Percentiles rank a stretch among this genome's conserved stretches.
These are phyloP conservation scores for Ganoderma multipileum DNA, from an alignment of 1,284 basidiomycete species.

Conservation along the genomic window DNA sequence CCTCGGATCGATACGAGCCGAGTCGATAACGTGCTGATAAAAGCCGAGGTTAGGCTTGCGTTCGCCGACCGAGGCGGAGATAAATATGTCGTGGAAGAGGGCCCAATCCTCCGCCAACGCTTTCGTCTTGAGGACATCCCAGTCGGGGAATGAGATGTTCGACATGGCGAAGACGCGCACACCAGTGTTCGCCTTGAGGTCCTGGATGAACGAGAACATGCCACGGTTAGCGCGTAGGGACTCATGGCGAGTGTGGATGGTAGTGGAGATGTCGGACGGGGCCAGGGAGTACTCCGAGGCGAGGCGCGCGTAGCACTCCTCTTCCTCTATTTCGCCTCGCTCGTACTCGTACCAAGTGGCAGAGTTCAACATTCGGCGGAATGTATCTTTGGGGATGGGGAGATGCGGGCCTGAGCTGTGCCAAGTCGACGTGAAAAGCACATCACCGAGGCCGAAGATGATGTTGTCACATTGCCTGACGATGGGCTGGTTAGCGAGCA, in stretches of 20 bases:
- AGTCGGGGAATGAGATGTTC: neutral
- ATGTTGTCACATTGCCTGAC: neutral
- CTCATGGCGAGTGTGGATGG: slow-evolving; percentile 27
- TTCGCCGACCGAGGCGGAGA: slow-evolving; percentile 52
- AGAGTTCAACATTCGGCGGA: neutral
- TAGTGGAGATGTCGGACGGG: neutral
- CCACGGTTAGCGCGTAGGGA: neutral
- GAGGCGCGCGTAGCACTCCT: neutral
- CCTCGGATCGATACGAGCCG: slow-evolving; percentile 48
- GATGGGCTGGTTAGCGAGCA: neutral
- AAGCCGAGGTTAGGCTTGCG: slow-evolving; percentile 62
- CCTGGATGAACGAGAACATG: neutral
- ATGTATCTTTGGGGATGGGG: neutral
- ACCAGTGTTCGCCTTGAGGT: neutral
- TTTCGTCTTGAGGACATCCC: neutral
- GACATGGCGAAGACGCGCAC: neutral
- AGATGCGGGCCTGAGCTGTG: neutral
- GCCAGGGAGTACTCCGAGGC: neutral
- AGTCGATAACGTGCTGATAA: slow-evolving; percentile 54
- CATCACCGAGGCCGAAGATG: neutral
- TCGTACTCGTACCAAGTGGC: neutral
- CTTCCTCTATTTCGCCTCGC: neutral
- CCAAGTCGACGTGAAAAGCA: neutral
- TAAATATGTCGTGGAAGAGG: slow-evolving; percentile 52
- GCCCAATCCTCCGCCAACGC: neutral